Evolutionary conservation across 371 early-diverging fungal species (phyloP), one percentile per base, ranked within the genome.

Genomic region (Mucor irregularis): DNA sequence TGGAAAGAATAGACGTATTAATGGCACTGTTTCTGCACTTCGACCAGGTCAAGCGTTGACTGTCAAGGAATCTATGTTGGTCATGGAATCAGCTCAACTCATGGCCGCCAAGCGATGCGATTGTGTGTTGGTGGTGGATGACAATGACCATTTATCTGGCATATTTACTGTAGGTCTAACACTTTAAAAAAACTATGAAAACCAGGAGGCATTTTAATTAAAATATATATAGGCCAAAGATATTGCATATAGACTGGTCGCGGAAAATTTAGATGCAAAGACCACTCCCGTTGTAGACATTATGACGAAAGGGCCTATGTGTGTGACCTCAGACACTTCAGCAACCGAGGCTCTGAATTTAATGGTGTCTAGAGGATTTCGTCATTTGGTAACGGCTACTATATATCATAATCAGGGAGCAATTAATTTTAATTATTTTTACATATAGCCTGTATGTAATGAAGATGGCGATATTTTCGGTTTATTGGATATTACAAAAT

Each of bases 101-200:
- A 96, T 98, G 97, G 95, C 98, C n/a, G 97, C 97, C 30, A 96
- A 95, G 72, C 82, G 97, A n/a, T 88, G 91, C 16, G 97, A 98
- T 70, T 94, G 95, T 62, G 93, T 90, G 49, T 77, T 96, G 10
- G 93, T 93, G 14, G 91, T 95, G n/a, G 90, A 94, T 69, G 83
- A 86, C 28, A 90, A 96, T 28, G 93, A 95, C 61, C 91, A 92
- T 53, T 81, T 98, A 54, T 83, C 89, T 14, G 98, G 98, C 46
- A 98, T 98, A 64, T 89, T 98, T 64, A 98, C 98, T 14, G 77
- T 75, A 65, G 53, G 54, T 34, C 10, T 7, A 2, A 24, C 2
- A 26, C 21, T 5, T 33, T n/a, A n/a, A n/a, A n/a, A 21, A 22
- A 13, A 24, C 13, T 42, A 24, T 21, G 21, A 24, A 24, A 42